A percentile compares a stretch with the other conserved stretches of the same genome.
These are phyloP conservation scores for Candida tibetensis DNA, from an alignment of 805 yeast genomes.

Conservation along the genomic window DNA sequence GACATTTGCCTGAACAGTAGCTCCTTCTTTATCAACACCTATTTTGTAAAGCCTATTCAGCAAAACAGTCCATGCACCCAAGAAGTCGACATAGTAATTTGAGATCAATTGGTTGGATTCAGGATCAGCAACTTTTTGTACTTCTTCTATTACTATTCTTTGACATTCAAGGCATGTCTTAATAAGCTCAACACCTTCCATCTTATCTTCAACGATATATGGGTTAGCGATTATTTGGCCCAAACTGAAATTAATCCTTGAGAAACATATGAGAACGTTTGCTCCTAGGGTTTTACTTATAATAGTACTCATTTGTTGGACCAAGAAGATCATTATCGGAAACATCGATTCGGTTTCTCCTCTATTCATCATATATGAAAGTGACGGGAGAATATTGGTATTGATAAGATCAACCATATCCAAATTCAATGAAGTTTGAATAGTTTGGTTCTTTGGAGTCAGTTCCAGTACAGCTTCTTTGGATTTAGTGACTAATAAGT, in stretches of 20 bases:
- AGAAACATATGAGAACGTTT: constrained; percentile 21
- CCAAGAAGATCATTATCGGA: constrained; percentile 13
- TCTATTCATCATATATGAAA: constrained; percentile 19
- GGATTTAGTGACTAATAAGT: constrained; percentile 10
- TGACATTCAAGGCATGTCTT: constrained; percentile 24
- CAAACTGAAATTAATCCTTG: constrained; percentile 28
- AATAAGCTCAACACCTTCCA: constrained; percentile 13
- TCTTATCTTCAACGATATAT: constrained; percentile 20
- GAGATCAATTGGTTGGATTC: constrained; percentile 19
- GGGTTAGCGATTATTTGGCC: constrained; percentile 33
- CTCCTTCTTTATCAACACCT: neutral
- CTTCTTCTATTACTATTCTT: constrained; percentile 12
- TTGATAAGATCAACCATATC: constrained; percentile 22
- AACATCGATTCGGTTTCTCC: constrained; percentile 10
- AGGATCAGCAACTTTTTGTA: constrained; percentile 12
- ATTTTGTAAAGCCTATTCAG: constrained; percentile 8
- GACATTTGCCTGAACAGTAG: neutral
- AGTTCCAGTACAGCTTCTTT: no score
- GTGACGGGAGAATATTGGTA: constrained; percentile 20
- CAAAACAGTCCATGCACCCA: constrained; percentile 36
- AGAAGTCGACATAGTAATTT: constrained; percentile 31
- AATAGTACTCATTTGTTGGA: constrained; percentile 14
- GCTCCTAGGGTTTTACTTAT: constrained; percentile 9
- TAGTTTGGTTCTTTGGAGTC: neutral
- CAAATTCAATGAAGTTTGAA: neutral